These are phyloP conservation scores for Hyaloscypha hepaticicola DNA, from an alignment of 495 filamentous ascomycete genomes.

Conservation along the genomic window DNA sequence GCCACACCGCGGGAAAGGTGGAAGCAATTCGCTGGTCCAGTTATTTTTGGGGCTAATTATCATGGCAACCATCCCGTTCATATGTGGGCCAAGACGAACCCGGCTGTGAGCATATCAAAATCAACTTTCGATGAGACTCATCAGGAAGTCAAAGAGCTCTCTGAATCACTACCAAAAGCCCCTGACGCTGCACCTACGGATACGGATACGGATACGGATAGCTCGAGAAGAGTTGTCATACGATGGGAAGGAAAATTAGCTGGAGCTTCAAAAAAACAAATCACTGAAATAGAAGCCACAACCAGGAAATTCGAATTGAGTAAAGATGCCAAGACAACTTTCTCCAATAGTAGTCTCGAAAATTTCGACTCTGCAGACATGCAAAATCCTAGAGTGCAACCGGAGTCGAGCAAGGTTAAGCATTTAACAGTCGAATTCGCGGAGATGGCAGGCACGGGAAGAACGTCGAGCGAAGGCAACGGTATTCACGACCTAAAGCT, in stretches of 20 bases:
- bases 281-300: too few species aligned
- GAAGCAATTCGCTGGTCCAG: conserved; percentile 4
- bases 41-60: conserved; percentile 4
- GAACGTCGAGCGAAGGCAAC: not conserved
- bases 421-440: not conserved
- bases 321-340: too few species aligned
- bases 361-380: not conserved
- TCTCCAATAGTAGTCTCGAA: too few species aligned
- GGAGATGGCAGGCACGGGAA: not conserved
- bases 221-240: too few species aligned
- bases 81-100: not conserved
- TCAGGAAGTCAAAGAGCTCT: too few species aligned
- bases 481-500: not conserved
- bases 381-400: not conserved
- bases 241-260: not conserved
- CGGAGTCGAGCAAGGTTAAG: not conserved
- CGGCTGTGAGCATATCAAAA: too few species aligned
- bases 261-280: too few species aligned
- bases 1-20: not conserved
- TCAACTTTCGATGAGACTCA: too few species aligned
- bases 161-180: too few species aligned
- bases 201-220: too few species aligned
- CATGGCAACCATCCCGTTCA: not conserved
- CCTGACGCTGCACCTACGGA: too few species aligned
- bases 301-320: too few species aligned